Evolutionary conservation across 129 eudicot genomes (phyloP).

Genomic region (Helianthus annuus): HanXRQr2.0-SUNRISE NC_035439.2:90641801-90642300

Average conservation of each 20-base stretch:
- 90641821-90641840: too few species aligned
- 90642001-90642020: neutral
- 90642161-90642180: conserved; percentile 34
- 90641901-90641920: too few species aligned
- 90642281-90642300: neutral
- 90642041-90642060: conserved; percentile 1
- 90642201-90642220: conserved; percentile 8
- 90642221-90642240: neutral
- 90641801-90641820: too few species aligned
- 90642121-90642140: conserved; percentile 15
- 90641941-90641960: too few species aligned
- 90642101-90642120: conserved; percentile 15
- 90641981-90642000: neutral
- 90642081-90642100: conserved; percentile 5
- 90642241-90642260: conserved; percentile 15
- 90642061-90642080: conserved; percentile 6
- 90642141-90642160: conserved; percentile 29
- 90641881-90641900: too few species aligned
- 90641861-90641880: too few species aligned
- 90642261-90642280: conserved; percentile 1
- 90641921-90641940: too few species aligned
- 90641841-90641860: too few species aligned
- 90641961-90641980: neutral
- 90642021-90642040: neutral
- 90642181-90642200: conserved; percentile 33